A percentile compares a stretch with the other conserved stretches of the same genome.
Conservation (phyloP, 306 rosid species). For the Arachis hypogaea region DNA sequence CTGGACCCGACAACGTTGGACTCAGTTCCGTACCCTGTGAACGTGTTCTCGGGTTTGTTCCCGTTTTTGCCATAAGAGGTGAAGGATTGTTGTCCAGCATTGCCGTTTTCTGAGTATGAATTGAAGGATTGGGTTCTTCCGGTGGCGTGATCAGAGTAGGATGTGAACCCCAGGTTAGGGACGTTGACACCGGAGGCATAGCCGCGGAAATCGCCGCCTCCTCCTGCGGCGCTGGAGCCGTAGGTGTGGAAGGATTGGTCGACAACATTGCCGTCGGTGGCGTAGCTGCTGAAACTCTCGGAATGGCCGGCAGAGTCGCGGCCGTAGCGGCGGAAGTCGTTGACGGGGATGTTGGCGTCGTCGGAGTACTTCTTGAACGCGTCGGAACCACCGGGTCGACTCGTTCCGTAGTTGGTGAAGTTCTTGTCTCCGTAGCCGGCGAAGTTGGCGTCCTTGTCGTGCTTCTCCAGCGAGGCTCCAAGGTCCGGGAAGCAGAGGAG, state of each 20-base stretch:
- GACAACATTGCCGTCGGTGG: constrained; percentile 59
- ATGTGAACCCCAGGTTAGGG: constrained; percentile 66
- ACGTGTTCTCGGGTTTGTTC: constrained; percentile 64
- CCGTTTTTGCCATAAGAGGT: constrained; percentile 69
- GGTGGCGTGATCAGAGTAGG: constrained; percentile 76
- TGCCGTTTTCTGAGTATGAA: constrained; percentile 68
- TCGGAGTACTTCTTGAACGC: constrained; percentile 79
- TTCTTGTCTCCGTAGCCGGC: constrained; percentile 54
- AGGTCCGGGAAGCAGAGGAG: constrained; percentile 82
- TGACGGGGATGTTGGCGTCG: constrained; percentile 54
- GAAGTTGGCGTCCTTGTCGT: constrained; percentile 58
- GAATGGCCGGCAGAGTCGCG: constrained; percentile 64
- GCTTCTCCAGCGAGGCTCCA: constrained; percentile 66
- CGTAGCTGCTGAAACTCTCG: constrained; percentile 66
- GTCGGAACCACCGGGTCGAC: constrained; percentile 71
- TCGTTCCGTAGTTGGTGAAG: constrained; percentile 87
- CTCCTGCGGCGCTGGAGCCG: constrained; percentile 67
- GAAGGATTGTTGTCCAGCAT: constrained; percentile 82
- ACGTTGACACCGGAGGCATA: constrained; percentile 67
- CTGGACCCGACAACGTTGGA: constrained; percentile 71
- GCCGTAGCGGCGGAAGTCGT: constrained; percentile 92
- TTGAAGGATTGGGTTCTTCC: constrained; percentile 71
- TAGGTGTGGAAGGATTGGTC: constrained; percentile 81
- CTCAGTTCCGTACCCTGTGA: constrained; percentile 63
- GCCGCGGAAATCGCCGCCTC: constrained; percentile 65